Conservation (phyloP, 441 rosid species). For the Corymbia calophylla region DNA sequence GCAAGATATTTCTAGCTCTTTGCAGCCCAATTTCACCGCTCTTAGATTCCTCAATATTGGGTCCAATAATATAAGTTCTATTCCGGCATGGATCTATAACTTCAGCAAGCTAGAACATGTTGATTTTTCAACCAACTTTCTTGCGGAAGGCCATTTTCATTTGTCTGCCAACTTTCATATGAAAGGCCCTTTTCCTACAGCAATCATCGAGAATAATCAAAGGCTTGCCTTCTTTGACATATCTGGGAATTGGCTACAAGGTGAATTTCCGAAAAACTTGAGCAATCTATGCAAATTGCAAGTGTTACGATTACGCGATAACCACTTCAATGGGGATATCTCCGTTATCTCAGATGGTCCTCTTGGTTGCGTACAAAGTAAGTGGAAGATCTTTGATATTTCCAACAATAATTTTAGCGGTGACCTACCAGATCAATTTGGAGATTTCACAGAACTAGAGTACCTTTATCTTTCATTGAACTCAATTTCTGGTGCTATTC, state of each 20-base stretch:
- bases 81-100: background rate
- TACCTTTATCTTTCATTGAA: fast-evolving
- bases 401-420: fast-evolving
- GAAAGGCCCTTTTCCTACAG: background rate
- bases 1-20: background rate
- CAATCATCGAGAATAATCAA: background rate
- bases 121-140: fast-evolving
- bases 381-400: background rate
- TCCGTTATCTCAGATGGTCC: fast-evolving
- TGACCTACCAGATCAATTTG: fast-evolving
- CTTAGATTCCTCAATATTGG: fast-evolving
- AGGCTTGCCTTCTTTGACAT: background rate
- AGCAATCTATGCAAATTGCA: background rate
- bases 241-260: fast-evolving
- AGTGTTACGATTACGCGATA: fast-evolving
- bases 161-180: no score
- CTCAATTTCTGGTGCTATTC: background rate
- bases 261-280: background rate
- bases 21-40: background rate
- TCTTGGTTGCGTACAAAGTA: background rate
- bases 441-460: background rate
- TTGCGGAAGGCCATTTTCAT: fast-evolving
- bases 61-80: fast-evolving
- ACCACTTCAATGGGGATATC: background rate
- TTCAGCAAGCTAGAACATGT: background rate